A percentile compares a stretch with the other conserved stretches of the same genome.
Evolutionary conservation across 805 yeast genomes (phyloP).

Genomic region (Spathaspora girioi): DNA sequence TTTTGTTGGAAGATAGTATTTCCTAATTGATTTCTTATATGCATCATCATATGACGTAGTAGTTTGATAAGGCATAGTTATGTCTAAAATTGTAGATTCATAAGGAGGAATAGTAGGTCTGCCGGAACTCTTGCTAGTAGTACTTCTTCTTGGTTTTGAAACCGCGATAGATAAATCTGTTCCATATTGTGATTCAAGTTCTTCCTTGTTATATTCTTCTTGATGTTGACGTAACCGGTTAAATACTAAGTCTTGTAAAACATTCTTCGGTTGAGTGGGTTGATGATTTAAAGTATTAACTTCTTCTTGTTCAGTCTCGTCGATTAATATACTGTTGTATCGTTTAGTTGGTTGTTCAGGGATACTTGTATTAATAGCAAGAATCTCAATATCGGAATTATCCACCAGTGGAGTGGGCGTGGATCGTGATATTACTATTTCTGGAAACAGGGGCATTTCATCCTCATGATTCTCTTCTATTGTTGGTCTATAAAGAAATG

Average conservation of each 20-base stretch:
- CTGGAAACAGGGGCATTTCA: background rate
- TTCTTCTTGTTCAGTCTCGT: constrained; percentile 1
- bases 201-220: background rate
- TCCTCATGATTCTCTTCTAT: background rate
- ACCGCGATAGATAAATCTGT: constrained; percentile 8
- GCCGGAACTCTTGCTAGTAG: background rate
- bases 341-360: background rate
- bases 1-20: constrained; percentile 4
- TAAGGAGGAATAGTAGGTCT: background rate
- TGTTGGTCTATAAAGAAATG: background rate
- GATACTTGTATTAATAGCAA: constrained; percentile 1
- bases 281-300: background rate
- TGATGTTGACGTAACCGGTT: background rate
- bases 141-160: background rate
- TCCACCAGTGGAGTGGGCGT: too few relatives aligned
- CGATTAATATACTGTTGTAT: constrained; percentile 6
- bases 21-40: constrained; percentile 5
- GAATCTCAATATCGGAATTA: constrained; percentile 3
- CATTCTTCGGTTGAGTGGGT: background rate
- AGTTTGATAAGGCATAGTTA: background rate
- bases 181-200: constrained; percentile 7
- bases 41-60: background rate
- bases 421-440: background rate
- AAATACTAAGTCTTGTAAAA: background rate
- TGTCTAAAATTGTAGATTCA: background rate